Base-by-base conservation (phyloP, 192 early-diverging fungal species). In the Backusella tarrabulga region DNA sequence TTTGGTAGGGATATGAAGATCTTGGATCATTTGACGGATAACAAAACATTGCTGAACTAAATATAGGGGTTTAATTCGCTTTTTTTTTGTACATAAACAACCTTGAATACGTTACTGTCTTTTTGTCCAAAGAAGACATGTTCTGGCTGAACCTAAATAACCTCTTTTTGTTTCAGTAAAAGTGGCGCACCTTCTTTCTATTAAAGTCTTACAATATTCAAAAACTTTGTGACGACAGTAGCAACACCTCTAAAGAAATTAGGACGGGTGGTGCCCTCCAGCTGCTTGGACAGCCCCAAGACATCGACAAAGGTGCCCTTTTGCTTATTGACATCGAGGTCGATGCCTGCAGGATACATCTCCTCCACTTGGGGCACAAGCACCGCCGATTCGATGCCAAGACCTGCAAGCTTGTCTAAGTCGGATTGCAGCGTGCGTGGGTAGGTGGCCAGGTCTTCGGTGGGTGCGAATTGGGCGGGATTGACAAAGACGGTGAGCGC, bases 221-320 rank as follows among this genome's bases (percentile, higher is more conserved):
- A 93, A 32, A 99, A 88, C 83, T 98, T 99, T 40, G 92, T 81
- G 3, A 98, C 96, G 0, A 99, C 93, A 1, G 98, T 99, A 0
- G 96, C 93, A 4, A 99, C 98, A 41, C 98, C 98, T 67, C 97
- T 90, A 86, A 99, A 99, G 83, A 98, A 98, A 78, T 94, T 92
- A 14, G 98, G 98, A 0, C 98, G 91, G 4, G 95, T 90, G 23
- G 85, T 87, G 36, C 98, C 98, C 81, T 99, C 98, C 88, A 98
- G 87, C 87, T 97, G 93, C 81, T 97, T 94, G 0, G 95, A 95
- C 34, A 92, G 83, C 2, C 96, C 98, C 21, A 90, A 86, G 14
- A 98, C 94, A 76, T 97, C 94, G 8, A 99, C 94, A 89, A 99
- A 99, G 2, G 96, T 87, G 15, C 97, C 97, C 14, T 80, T 82